Conservation (phyloP, 257 asterid species). For the Rehmannia glutinosa region DNA sequence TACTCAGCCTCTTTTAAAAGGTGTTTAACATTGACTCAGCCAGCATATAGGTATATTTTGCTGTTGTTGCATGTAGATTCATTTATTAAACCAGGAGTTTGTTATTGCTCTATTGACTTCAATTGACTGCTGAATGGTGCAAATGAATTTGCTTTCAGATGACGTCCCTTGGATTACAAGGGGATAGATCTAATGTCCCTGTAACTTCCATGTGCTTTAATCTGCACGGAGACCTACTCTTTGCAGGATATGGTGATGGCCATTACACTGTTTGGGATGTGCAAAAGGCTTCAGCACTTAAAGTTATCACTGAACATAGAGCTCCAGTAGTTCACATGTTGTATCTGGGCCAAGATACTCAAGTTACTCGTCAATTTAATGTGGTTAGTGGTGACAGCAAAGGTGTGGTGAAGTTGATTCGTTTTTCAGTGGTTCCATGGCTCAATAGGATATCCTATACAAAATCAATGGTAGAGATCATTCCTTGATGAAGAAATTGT, state of each 20-base stretch:
- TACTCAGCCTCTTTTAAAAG: background rate
- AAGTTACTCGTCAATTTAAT: slow-evolving; percentile 69
- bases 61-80: background rate
- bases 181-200: slow-evolving; percentile 78
- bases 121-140: slow-evolving; percentile 34
- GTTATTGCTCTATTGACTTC: slow-evolving; percentile 14
- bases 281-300: slow-evolving; percentile 64
- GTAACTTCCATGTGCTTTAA: slow-evolving; percentile 98
- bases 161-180: slow-evolving; percentile 71
- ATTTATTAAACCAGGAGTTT: background rate
- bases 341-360: slow-evolving; percentile 85
- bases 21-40: background rate
- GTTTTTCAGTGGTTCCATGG: slow-evolving; percentile 63
- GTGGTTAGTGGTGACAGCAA: slow-evolving; percentile 91
- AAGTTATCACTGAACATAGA: slow-evolving; percentile 75
- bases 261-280: slow-evolving; percentile 90
- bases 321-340: slow-evolving; percentile 94
- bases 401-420: slow-evolving; percentile 79
- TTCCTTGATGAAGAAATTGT: slow-evolving; percentile 2
- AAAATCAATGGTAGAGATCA: slow-evolving; percentile 50
- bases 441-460: slow-evolving; percentile 59
- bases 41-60: background rate
- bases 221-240: slow-evolving; percentile 92
- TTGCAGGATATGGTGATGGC: slow-evolving; percentile 97
- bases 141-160: slow-evolving; percentile 51